Evolutionary conservation across 2,329 filamentous ascomycete species (phyloP).

Genomic region (Colletotrichum lentis): DNA sequence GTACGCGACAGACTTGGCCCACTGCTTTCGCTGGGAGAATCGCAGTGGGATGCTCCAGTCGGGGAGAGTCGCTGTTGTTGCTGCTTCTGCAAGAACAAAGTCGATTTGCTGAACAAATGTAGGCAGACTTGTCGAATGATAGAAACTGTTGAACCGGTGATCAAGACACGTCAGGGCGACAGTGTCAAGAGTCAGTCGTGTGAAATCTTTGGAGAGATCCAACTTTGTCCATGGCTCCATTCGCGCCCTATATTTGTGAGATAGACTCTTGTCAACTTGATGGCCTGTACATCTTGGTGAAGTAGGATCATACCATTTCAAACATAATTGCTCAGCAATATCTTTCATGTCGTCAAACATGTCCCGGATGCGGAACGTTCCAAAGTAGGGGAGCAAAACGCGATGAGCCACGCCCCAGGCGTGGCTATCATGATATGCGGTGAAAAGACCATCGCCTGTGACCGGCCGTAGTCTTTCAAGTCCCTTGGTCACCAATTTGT

Average conservation of each 20-base stretch:
- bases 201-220: constrained; percentile 71
- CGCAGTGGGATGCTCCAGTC: constrained; percentile 41
- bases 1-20: constrained; percentile 54
- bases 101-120: constrained; percentile 65
- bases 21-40: constrained; percentile 47
- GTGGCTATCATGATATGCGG: constrained; percentile 42
- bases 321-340: constrained; percentile 69
- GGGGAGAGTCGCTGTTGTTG: constrained; percentile 58
- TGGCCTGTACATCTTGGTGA: too few species aligned
- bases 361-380: constrained; percentile 69
- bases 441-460: constrained; percentile 69
- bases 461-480: background rate
- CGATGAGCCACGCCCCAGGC: constrained; percentile 73
- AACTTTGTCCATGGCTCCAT: constrained; percentile 58
- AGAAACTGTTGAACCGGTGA: constrained; percentile 79
- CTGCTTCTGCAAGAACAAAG: constrained; percentile 71
- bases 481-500: background rate
- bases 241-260: constrained; percentile 57
- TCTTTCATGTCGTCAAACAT: constrained; percentile 78
- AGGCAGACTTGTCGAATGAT: constrained; percentile 61
- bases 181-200: constrained; percentile 76
- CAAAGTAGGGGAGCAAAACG: constrained; percentile 72
- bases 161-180: constrained; percentile 76
- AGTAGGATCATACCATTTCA: constrained; percentile 66
- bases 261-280: too few species aligned